Evolutionary conservation across 352 stramenopile species (phyloP).

Genomic region (Globisporangium perplexum): DNA sequence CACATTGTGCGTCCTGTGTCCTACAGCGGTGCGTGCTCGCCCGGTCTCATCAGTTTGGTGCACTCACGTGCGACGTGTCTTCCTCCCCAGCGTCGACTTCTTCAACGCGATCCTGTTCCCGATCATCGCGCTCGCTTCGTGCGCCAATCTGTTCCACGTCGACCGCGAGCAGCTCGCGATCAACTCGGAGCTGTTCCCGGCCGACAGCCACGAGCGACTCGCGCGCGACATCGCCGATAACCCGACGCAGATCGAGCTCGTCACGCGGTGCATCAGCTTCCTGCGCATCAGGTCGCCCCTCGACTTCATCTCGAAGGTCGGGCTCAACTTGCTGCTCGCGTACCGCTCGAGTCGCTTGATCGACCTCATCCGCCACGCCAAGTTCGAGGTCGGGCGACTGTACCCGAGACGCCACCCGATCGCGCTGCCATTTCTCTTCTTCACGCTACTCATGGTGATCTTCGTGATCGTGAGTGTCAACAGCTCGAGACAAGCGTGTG

Average conservation of each 20-base stretch:
- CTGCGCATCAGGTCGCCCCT: conserved; percentile 15
- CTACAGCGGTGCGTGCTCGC: not conserved
- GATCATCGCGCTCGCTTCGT: conserved; percentile 25
- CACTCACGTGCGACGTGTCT: not conserved
- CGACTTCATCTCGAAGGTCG: conserved; percentile 14
- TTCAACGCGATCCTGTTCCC: conserved; percentile 27
- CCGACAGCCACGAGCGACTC: conserved; percentile 21
- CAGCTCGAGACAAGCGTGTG: conserved; percentile 8
- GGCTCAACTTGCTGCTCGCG: conserved; percentile 10
- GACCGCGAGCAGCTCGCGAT: conserved; percentile 22
- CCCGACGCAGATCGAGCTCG: conserved; percentile 15
- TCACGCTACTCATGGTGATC: conserved; percentile 2
- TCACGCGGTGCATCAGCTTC: conserved; percentile 10
- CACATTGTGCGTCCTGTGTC: conserved; percentile 8
- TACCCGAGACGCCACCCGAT: conserved; percentile 11
- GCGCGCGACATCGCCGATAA: conserved; percentile 20
- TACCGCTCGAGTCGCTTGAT: conserved; percentile 10
- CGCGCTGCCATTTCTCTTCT: conserved; percentile 9
- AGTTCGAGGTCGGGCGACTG: conserved; percentile 4
- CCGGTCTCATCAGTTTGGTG: not conserved
- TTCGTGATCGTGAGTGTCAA: conserved; percentile 15
- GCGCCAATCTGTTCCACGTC: conserved; percentile 25
- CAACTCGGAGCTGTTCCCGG: conserved; percentile 26
- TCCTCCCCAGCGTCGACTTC: conserved; percentile 22
- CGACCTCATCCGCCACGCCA: conserved; percentile 8